Conservation (phyloP, 2,329 filamentous ascomycete species). For the Cytospora schulzeri region DNA sequence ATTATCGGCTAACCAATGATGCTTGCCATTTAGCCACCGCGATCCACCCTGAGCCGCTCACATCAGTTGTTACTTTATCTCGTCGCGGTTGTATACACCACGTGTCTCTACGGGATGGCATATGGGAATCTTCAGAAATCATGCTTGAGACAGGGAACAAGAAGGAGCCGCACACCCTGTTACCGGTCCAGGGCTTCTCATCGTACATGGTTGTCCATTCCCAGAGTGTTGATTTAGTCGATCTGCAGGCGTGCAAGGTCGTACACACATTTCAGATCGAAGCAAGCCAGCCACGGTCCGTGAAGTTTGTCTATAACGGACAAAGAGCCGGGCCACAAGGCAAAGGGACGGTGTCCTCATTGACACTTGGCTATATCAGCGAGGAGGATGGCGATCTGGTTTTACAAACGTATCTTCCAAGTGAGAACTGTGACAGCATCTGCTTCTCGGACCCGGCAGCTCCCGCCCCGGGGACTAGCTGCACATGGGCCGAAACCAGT, state of each 20-base stretch:
- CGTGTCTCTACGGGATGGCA: conserved; percentile 43
- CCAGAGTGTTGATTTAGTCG: conserved; percentile 61
- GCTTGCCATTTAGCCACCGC: conserved; percentile 25
- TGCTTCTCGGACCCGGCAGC: conserved; percentile 54
- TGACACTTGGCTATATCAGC: conserved; percentile 67
- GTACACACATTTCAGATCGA: conserved; percentile 66
- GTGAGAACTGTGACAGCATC: conserved; percentile 56
- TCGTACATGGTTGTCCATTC: conserved; percentile 63
- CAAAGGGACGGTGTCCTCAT: conserved; percentile 57
- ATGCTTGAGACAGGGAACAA: conserved; percentile 42
- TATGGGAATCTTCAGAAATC: conserved; percentile 55
- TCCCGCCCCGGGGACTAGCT: conserved; percentile 47
- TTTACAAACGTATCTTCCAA: conserved; percentile 63
- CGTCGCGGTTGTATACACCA: conserved; percentile 54
- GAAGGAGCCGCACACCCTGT: conserved; percentile 56
- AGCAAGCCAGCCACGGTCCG: conserved; percentile 58
- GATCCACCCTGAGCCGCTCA: conserved; percentile 30
- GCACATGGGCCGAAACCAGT: conserved; percentile 53
- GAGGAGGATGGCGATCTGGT: conserved; percentile 63
- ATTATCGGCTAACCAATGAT: not conserved
- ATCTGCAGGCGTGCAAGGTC: conserved; percentile 57
- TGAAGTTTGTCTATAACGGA: conserved; percentile 61
- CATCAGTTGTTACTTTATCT: conserved; percentile 51
- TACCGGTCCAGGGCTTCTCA: conserved; percentile 60
- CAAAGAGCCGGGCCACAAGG: conserved; percentile 56